Evolutionary conservation across 306 rosid species (phyloP), one percentile per base, ranked within the genome.

Genomic region (Casuarina equisetifolia): DNA sequence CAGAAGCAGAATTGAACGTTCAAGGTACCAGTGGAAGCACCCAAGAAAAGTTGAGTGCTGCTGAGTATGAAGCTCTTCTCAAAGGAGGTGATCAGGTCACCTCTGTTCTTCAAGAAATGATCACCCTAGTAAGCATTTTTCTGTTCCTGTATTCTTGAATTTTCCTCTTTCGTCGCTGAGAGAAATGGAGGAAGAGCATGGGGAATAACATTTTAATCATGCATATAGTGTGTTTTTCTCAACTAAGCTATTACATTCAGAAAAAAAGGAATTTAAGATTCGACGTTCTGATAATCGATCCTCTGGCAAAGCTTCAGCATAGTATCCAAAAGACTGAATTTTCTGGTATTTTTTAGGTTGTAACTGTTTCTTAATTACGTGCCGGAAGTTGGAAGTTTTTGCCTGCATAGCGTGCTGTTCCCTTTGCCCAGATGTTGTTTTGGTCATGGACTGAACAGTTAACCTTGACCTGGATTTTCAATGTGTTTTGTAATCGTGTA

Each of bases 31-130:
- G 49, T 38, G 57, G 53, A 53, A 76, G 39, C 3, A 3, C 76
- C 72, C 78, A 17, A 20, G 20, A 73, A 40, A 86, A 76, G 11
- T 7, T 83, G 66, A 85, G 75, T 48, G 78, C 83, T 70, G 79
- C 91, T 53, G 82, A 89, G 78, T 87, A 82, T 4, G 86, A 92
- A 51, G 92, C 97, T 5, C 90, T 94, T 5, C 93, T 94, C 67
- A 86, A 71, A 59, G 98, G 98, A 20, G 98, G 96, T 0, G 95
- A 94, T n/a, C 98, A 94, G 74, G 97, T 94, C 70, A 85, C 90
- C 51, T 94, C 98, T 69, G 97, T 94, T 78, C 90, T 94, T 19
- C 76, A 94, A 73, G 97, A 92, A 82, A 90, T 92, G 86, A 86
- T 92, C 74, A 52, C 78, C 61, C 88, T 94, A 36, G 98, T 94